These are phyloP conservation scores for Helotiales sp. DNA, from an alignment of 2,329 filamentous ascomycete species.

Conservation along the genomic window DNA sequence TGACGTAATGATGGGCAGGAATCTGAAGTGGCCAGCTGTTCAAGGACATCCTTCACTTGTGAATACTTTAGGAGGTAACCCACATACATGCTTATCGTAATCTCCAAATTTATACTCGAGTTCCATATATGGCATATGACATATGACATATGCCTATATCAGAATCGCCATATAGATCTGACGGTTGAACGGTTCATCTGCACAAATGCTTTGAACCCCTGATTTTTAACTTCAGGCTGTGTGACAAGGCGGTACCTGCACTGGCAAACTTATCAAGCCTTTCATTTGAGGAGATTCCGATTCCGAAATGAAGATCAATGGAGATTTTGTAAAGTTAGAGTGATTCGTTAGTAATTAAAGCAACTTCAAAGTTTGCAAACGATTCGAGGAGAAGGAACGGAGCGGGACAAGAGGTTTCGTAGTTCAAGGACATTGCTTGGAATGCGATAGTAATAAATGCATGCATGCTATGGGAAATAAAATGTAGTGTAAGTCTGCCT, in stretches of 20 bases:
- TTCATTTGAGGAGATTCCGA: not conserved
- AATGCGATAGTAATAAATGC: not conserved
- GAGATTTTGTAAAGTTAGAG: not conserved
- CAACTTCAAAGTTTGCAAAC: not conserved
- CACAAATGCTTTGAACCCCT: not conserved
- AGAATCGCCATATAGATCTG: not conserved
- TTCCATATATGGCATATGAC: too few relatives aligned
- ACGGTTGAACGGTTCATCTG: not conserved
- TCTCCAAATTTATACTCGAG: not conserved
- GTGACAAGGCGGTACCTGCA: too few relatives aligned
- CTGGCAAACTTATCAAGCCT: not conserved
- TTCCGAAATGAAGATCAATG: not conserved
- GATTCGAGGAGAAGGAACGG: too few relatives aligned
- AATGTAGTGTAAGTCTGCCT: not conserved
- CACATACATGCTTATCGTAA: not conserved
- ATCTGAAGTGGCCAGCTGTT: not conserved
- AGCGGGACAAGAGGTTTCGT: too few relatives aligned
- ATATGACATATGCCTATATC: not conserved
- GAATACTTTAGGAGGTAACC: not conserved
- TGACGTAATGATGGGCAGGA: too few relatives aligned
- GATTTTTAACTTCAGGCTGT: not conserved
- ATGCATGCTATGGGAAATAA: conserved; percentile 4
- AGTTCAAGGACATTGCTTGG: not conserved
- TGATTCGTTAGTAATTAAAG: not conserved
- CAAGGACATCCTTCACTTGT: not conserved